Conservation (phyloP, 2,329 filamentous ascomycete genomes). For the Diaporthe humulicola region DNA sequence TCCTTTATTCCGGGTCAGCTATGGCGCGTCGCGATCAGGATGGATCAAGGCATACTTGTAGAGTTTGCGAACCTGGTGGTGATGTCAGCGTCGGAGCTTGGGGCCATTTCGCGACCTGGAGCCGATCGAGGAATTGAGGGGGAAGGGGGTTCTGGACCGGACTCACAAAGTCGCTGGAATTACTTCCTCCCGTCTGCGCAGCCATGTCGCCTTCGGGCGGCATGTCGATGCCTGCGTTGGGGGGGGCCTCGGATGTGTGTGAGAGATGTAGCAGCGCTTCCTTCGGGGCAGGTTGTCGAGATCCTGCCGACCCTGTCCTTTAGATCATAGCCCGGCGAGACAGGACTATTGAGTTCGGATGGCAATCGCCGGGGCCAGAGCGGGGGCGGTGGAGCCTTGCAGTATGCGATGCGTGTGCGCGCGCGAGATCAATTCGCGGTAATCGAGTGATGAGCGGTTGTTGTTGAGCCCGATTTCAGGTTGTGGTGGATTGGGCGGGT, state of each 20-base stretch:
- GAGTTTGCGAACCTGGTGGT: constrained; percentile 87
- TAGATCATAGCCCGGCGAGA: constrained; percentile 16
- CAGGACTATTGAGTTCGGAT: constrained; percentile 4
- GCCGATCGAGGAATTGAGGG: constrained; percentile 31
- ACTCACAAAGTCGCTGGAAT: constrained; percentile 96
- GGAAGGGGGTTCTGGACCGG: constrained; percentile 37
- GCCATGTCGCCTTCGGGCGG: constrained; percentile 54
- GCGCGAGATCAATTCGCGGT: constrained; percentile 11
- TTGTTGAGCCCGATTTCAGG: constrained; percentile 20
- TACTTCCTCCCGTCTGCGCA: constrained; percentile 69
- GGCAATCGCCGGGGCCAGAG: constrained; percentile 8
- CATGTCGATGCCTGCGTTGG: constrained; percentile 46
- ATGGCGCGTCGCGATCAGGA: constrained; percentile 31
- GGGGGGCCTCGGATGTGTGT: neutral
- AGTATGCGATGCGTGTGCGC: constrained; percentile 8
- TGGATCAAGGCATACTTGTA: constrained; percentile 81
- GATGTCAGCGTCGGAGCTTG: constrained; percentile 36
- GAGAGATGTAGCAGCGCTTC: neutral
- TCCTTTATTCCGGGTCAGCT: constrained; percentile 67
- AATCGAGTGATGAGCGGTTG: neutral
- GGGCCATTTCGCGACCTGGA: neutral
- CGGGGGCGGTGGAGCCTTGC: constrained; percentile 1
- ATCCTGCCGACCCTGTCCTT: constrained; percentile 11
- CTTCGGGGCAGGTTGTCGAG: constrained; percentile 8
- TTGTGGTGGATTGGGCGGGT: constrained; percentile 15